These are phyloP conservation scores for Dendryphion nanum DNA, from an alignment of 2,329 filamentous ascomycete genomes.

Conservation along the genomic window DNA sequence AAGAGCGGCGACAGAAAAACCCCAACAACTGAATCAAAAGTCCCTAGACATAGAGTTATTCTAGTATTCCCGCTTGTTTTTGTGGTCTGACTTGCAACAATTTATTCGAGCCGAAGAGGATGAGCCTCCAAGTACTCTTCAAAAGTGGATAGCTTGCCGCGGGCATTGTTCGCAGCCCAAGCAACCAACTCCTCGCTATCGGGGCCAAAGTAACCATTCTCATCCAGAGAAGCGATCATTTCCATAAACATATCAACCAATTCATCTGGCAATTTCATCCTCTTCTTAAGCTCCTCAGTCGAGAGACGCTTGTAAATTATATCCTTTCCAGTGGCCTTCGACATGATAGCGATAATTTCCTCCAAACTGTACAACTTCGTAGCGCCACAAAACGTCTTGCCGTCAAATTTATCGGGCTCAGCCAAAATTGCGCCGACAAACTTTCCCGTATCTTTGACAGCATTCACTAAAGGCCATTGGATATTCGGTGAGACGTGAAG, in stretches of 20 bases:
- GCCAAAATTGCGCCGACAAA: constrained; percentile 38
- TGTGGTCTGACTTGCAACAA: no score
- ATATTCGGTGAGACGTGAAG: constrained; percentile 7
- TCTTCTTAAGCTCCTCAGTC: constrained; percentile 9
- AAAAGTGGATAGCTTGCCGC: constrained; percentile 34
- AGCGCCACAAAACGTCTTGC: constrained; percentile 44
- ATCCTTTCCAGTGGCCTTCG: constrained; percentile 37
- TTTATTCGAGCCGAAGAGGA: not conserved
- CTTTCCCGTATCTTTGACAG: constrained; percentile 43
- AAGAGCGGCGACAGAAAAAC: no score
- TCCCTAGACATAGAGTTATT: no score
- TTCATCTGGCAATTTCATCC: not conserved
- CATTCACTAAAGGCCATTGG: constrained; percentile 43
- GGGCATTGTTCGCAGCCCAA: constrained; percentile 26
- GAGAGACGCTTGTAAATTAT: constrained; percentile 13
- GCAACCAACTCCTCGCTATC: constrained; percentile 28
- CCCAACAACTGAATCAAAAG: no score
- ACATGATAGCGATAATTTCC: constrained; percentile 41
- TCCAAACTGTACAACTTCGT: constrained; percentile 37
- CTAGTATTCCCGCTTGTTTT: no score
- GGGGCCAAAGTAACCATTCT: constrained; percentile 38
- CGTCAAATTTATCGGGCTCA: constrained; percentile 42
- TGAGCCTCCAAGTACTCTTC: constrained; percentile 35
- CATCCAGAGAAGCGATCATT: constrained; percentile 20
- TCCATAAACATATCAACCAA: constrained; percentile 11